Conservation (phyloP, 345 rosid species). For the Eucalyptus cladocalyx region DNA sequence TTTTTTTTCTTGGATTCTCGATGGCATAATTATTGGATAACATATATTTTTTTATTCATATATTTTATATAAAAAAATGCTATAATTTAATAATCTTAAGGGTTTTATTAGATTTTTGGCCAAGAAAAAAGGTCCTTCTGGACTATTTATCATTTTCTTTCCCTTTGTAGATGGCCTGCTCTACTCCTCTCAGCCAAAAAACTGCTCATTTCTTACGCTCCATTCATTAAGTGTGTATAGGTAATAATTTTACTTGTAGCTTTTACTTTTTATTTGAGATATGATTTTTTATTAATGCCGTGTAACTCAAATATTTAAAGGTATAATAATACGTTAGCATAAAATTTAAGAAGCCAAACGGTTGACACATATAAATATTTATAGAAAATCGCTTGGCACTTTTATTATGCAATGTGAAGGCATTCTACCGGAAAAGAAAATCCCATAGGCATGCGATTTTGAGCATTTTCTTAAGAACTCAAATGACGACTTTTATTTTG, state of each 20-base stretch:
- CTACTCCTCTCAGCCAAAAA: background rate
- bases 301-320: fast-evolving
- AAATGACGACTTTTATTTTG: background rate
- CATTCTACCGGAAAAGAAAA: too few relatives aligned
- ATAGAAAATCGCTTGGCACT: background rate
- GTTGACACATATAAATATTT: background rate
- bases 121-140: background rate
- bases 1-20: background rate
- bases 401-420: too few relatives aligned
- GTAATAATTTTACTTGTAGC: background rate
- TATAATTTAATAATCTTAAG: background rate
- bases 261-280: too few relatives aligned
- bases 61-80: background rate
- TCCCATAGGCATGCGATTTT: background rate
- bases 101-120: background rate
- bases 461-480: background rate
- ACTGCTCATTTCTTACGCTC: background rate
- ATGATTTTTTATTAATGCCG: too few relatives aligned
- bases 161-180: background rate
- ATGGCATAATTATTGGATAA: background rate
- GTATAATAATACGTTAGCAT: background rate
- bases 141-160: background rate
- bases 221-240: background rate
- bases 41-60: background rate
- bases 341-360: background rate